These are phyloP conservation scores for Mastigamoeba balamuthi DNA, from an alignment of 78 protist species.

Conservation along the genomic window DNA sequence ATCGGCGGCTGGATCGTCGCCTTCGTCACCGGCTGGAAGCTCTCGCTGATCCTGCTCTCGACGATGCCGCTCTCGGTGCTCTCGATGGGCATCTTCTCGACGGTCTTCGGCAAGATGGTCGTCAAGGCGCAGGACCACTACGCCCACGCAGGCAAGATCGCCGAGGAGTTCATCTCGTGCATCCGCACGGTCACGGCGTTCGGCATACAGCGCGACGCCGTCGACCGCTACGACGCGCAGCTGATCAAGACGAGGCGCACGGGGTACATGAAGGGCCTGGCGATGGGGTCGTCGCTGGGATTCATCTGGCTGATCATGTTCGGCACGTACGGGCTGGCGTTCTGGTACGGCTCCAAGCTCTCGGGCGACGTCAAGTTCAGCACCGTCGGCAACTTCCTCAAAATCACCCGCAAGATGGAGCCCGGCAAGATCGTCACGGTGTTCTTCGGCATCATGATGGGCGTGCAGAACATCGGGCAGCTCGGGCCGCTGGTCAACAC, in stretches of 20 bases:
- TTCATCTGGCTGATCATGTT: too few species aligned
- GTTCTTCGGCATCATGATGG: conserved; percentile 41
- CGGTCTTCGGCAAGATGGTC: conserved; percentile 6
- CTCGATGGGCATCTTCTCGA: conserved; percentile 23
- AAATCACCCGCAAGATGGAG: too few species aligned
- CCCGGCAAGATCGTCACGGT: conserved; percentile 40
- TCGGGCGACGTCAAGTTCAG: conserved; percentile 8
- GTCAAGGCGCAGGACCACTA: conserved; percentile 33
- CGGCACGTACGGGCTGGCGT: conserved; percentile 30
- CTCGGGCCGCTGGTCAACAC: conserved; percentile 11
- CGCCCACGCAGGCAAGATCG: conserved; percentile 60
- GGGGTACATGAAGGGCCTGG: conserved; percentile 35
- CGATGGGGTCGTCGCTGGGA: too few species aligned
- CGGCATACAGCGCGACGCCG: conserved; percentile 18
- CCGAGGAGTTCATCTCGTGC: conserved; percentile 44
- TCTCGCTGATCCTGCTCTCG: background rate
- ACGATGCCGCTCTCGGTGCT: conserved; percentile 34
- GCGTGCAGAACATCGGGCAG: conserved; percentile 54
- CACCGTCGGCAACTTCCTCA: too few species aligned
- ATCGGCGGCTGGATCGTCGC: conserved; percentile 53
- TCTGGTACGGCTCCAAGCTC: conserved; percentile 52
- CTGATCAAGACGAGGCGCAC: conserved; percentile 6
- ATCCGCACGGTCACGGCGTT: conserved; percentile 64
- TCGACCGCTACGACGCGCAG: conserved; percentile 23
- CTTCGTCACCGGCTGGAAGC: conserved; percentile 31